These are phyloP conservation scores for Geranomyces michiganensis DNA, from an alignment of 192 early-diverging fungal species.

Conservation along the genomic window DNA sequence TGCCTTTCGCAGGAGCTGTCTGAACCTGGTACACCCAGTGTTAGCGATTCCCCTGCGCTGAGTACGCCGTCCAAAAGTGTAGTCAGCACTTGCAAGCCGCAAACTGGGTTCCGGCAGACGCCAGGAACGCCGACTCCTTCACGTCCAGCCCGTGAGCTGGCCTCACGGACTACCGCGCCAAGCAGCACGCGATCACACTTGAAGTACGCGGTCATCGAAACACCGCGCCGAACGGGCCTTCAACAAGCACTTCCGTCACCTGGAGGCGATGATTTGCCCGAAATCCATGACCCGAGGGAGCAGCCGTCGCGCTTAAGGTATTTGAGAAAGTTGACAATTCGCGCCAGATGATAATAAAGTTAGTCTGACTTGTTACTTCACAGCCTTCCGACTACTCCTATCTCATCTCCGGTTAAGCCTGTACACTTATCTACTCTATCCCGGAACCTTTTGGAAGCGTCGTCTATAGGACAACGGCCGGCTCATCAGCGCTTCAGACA, in stretches of 20 bases:
- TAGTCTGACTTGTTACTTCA: neutral
- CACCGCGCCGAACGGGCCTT: neutral
- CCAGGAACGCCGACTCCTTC: neutral
- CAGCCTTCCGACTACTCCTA: slow-evolving; percentile 11
- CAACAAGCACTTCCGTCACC: slow-evolving; percentile 4
- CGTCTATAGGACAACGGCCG: neutral
- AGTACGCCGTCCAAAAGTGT: too few species aligned
- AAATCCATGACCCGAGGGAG: slow-evolving; percentile 9
- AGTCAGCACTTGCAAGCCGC: too few species aligned
- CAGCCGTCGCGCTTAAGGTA: neutral
- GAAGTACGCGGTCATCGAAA: neutral
- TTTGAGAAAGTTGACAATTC: neutral
- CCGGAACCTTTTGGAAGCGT: neutral
- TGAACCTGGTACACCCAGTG: neutral
- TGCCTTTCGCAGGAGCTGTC: neutral
- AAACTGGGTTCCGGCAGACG: neutral
- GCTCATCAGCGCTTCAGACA: slow-evolving; percentile 26
- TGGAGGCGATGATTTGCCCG: neutral
- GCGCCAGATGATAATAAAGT: neutral
- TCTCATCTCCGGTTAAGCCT: slow-evolving; percentile 2
- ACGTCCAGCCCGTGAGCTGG: neutral
- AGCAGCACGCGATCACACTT: neutral
- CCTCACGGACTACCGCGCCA: neutral
- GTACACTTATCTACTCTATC: neutral
- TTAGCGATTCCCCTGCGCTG: neutral